Base-by-base conservation (phyloP, 768 basidiomycete genomes). In the Tremella fuciformis region DNA sequence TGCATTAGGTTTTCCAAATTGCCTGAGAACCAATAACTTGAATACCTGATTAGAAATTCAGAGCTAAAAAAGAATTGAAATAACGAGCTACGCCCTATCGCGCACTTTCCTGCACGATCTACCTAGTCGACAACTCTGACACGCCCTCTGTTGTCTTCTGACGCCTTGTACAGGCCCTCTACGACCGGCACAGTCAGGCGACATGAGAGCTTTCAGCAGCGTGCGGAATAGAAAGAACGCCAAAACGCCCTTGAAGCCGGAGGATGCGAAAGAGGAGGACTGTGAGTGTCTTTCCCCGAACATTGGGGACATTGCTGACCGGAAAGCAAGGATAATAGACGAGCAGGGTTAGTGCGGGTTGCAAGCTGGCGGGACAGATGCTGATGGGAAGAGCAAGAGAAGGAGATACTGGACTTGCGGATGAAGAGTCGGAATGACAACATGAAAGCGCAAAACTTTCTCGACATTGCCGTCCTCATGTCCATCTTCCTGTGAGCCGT, bases 381-480 rank as follows among this genome's bases (percentile, higher is more conserved):
- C 24, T 57, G 18, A 55, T 19, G 3, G 38, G 50, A 2, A 71
- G 67, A 64, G 25, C 70, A 72, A 54, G 70, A 69, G 13, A 50
- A 50, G 1, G 65, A 72, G 59, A 69, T 72, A 22, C 34, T 39
- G 18, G 18, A 51, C 3, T 40, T 72, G 18, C 39, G 58, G 34
- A 24, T 29, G 21, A 58, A 62, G 59, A 72, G 67, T 25, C 49
- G 37, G 0, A 37, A 13, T n/a, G 52, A 60, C 39, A 69, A 67
- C 38, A 53, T 55, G n/a, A 58, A 57, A 40, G 55, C 62, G 2
- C 62, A 65, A 21, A 47, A 29, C 26, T 49, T 59, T 9, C 53
- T 69, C 13, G 67, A 71, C 44, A 40, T 66, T n/a, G 67, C 60
- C 22, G 61, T 71, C 8, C 21, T 64, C 29, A 60, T 50, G 16